Evolutionary conservation across 805 yeast species (phyloP).

Genomic region (Candida corydali): DNA sequence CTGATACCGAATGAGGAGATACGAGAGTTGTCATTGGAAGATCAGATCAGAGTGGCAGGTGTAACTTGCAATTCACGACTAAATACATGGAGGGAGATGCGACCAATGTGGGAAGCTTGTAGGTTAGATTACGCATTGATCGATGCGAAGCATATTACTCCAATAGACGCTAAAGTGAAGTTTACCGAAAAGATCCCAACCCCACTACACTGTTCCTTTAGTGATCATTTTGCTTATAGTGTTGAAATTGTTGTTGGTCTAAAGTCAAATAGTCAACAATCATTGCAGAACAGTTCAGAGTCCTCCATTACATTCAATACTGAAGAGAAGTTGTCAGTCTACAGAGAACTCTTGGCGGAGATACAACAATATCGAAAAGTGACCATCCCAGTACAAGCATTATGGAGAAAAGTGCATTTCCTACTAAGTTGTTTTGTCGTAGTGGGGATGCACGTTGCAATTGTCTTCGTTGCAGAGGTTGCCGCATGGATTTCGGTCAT

Average conservation of each 20-base stretch:
- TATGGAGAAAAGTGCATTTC: slow-evolving; percentile 67
- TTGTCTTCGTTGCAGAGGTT: slow-evolving; percentile 56
- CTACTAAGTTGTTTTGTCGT: slow-evolving; percentile 37
- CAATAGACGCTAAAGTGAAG: slow-evolving; percentile 61
- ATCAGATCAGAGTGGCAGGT: slow-evolving; percentile 71
- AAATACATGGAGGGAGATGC: slow-evolving; percentile 76
- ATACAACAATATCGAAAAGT: slow-evolving; percentile 34
- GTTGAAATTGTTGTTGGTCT: slow-evolving; percentile 22
- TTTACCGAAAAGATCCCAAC: slow-evolving; percentile 68
- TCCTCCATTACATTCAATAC: too few species aligned
- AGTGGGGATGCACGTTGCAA: slow-evolving; percentile 47
- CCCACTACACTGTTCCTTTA: slow-evolving; percentile 56
- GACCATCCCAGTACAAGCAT: slow-evolving; percentile 55
- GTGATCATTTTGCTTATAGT: slow-evolving; percentile 88
- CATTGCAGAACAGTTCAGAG: not conserved
- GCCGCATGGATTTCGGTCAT: slow-evolving; percentile 65
- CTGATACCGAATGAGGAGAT: slow-evolving; percentile 14
- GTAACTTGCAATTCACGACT: slow-evolving; percentile 84
- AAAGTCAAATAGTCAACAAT: slow-evolving; percentile 6
- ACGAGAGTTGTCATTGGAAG: slow-evolving; percentile 25
- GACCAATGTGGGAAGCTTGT: slow-evolving; percentile 66
- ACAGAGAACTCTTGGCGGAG: slow-evolving; percentile 27
- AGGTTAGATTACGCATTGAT: slow-evolving; percentile 86
- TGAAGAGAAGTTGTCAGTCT: slow-evolving; percentile 27
- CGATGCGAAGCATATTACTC: slow-evolving; percentile 50